Evolutionary conservation across 2,329 filamentous ascomycete species (phyloP), one percentile per base, ranked within the genome.

Genomic region (Biscogniauxia marginata): DNA sequence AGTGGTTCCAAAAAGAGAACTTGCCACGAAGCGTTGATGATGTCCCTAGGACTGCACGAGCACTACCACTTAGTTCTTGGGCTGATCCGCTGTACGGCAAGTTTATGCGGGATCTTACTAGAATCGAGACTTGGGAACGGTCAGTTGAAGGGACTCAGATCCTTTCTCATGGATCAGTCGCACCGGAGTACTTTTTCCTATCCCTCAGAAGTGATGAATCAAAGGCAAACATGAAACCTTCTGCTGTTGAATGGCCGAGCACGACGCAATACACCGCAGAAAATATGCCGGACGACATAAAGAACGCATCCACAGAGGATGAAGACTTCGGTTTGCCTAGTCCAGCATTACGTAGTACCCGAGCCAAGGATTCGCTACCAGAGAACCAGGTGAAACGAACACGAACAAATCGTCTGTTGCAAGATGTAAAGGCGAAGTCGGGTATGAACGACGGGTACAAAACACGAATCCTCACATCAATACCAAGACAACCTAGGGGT

Each of bases 61-160:
- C 56, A 23, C 30, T 16, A 59, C 49, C 34, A 50, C 59, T 4
- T 53, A 57, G 13, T 61, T 57, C 30, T 61, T 67, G 61, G 59
- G 47, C 58, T 9, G 64, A 66, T 22, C 60, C 62, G 1, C 39
- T 24, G 7, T 69, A 68, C 48, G 65, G 64, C 21, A 59, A 64
- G 20, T 69, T 70, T 22, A 22, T 67, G 23, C 61, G 61, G 43
- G 54, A 67, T 21, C 56, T 70, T 18, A 71, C 74, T 24, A 72
- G 72, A 7, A 79, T 78, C 50, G 69, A 74, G 25, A 70, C 70
- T 18, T 78, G 81, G 74, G 82, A 85, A 61, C 66, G 75, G 50
- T 76, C 76, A 3, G 56, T 60, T 7, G 58, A 68, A 24, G 75
- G 74, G 1, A 65, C 59, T 18, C 68, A 67, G 11, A 50, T 74